Percentiles rank a stretch among this genome's conserved stretches.
These are phyloP conservation scores for Noccaea bulbosa DNA, from an alignment of 345 rosid species.

Conservation along the genomic window DNA sequence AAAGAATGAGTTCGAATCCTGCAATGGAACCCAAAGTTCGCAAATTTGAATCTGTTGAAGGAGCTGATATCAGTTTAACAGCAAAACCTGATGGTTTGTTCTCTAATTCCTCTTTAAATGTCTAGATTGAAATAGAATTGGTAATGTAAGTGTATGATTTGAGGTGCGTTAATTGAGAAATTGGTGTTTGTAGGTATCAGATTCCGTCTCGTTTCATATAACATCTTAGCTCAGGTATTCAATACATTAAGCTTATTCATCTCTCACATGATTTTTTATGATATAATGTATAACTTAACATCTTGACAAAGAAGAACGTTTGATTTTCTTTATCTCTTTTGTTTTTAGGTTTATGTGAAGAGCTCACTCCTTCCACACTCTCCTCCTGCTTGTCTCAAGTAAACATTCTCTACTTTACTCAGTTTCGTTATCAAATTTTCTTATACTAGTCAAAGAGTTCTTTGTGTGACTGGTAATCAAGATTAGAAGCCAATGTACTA, in stretches of 20 bases:
- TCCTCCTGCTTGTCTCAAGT: constrained; percentile 87
- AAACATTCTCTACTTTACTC: constrained; percentile 25
- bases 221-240: constrained; percentile 73
- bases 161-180: neutral
- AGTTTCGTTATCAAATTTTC: neutral
- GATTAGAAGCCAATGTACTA: constrained; percentile 9
- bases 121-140: neutral
- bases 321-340: constrained; percentile 4
- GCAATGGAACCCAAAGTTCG: constrained; percentile 44
- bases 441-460: constrained; percentile 9
- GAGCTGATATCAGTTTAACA: constrained; percentile 46
- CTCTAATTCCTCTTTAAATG: neutral
- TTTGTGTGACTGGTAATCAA: constrained; percentile 11
- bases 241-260: neutral
- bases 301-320: neutral
- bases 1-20: constrained; percentile 59
- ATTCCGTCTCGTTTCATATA: constrained; percentile 70
- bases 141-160: neutral
- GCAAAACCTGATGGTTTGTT: constrained; percentile 56
- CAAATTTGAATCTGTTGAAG: constrained; percentile 61
- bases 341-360: constrained; percentile 72
- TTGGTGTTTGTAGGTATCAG: constrained; percentile 50
- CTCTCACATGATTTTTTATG: neutral
- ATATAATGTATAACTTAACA: neutral
- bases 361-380: constrained; percentile 75